These are phyloP conservation scores for Corymbia maculata DNA, from an alignment of 345 rosid genomes.

Conservation along the genomic window DNA sequence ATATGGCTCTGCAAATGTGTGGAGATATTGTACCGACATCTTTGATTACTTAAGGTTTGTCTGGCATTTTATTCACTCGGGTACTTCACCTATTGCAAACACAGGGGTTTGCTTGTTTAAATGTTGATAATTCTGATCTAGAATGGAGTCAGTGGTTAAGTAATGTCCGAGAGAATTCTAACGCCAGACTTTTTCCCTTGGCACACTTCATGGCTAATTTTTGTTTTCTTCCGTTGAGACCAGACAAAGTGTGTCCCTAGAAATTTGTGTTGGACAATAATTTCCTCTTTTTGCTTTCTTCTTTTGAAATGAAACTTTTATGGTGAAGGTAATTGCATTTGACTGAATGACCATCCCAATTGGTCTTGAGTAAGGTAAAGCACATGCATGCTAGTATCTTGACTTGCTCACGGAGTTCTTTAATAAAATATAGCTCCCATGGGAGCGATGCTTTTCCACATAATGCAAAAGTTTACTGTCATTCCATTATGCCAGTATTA, in stretches of 20 bases:
- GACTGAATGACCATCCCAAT: neutral
- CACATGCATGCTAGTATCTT: neutral
- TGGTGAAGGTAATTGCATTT: neutral
- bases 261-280: neutral
- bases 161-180: neutral
- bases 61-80: neutral
- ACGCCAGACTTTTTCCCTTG: neutral
- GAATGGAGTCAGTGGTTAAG: neutral
- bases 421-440: neutral
- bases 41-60: slow-evolving; percentile 91
- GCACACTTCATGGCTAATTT: neutral
- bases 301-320: neutral
- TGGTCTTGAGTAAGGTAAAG: neutral
- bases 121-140: neutral
- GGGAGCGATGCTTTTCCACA: neutral
- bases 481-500: neutral
- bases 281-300: neutral
- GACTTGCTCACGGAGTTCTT: neutral
- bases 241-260: neutral
- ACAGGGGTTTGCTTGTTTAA: neutral
- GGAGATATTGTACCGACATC: slow-evolving; percentile 98
- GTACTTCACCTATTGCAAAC: neutral
- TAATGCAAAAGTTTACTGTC: neutral
- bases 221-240: neutral
- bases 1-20: slow-evolving; percentile 93